Conservation (phyloP, 202 grass and related monocot genomes). For the Elaeis oleifera region DNA sequence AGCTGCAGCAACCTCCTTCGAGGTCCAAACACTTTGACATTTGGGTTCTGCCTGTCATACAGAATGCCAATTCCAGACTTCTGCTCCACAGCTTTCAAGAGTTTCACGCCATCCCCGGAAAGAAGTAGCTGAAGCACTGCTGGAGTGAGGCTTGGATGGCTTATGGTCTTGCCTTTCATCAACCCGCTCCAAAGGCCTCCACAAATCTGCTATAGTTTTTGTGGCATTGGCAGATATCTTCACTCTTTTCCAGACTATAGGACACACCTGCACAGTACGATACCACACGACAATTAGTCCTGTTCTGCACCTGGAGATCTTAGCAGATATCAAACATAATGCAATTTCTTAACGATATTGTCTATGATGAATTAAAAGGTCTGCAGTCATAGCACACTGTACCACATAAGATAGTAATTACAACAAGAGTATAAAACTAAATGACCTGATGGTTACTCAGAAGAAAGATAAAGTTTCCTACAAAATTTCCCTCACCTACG, state of each 20-base stretch:
- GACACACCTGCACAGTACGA: constrained; percentile 47
- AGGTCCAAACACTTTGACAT: constrained; percentile 63
- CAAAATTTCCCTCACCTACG: too few relatives aligned
- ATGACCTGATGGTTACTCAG: too few relatives aligned
- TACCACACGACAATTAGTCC: not conserved
- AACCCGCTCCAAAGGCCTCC: constrained; percentile 64
- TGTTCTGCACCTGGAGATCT: too few relatives aligned
- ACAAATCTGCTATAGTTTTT: constrained; percentile 88
- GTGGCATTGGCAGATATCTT: constrained; percentile 69
- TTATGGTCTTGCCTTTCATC: constrained; percentile 82
- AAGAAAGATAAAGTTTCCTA: too few relatives aligned
- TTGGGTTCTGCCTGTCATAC: constrained; percentile 63
- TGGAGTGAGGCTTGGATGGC: constrained; percentile 50
- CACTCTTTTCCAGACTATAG: constrained; percentile 61
- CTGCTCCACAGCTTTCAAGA: constrained; percentile 55
- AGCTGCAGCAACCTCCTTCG: constrained; percentile 36
- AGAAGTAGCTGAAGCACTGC: constrained; percentile 50
- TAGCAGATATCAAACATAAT: too few relatives aligned
- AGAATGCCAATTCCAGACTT: constrained; percentile 67
- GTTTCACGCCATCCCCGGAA: constrained; percentile 60
- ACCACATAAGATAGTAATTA: too few relatives aligned
- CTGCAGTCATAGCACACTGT: too few relatives aligned
- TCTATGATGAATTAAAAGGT: too few relatives aligned
- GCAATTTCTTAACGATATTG: too few relatives aligned
- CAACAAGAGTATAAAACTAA: too few relatives aligned